Evolutionary conservation across 208 protist species (phyloP).

Genomic region (Tetramitus jugosus): DNA sequence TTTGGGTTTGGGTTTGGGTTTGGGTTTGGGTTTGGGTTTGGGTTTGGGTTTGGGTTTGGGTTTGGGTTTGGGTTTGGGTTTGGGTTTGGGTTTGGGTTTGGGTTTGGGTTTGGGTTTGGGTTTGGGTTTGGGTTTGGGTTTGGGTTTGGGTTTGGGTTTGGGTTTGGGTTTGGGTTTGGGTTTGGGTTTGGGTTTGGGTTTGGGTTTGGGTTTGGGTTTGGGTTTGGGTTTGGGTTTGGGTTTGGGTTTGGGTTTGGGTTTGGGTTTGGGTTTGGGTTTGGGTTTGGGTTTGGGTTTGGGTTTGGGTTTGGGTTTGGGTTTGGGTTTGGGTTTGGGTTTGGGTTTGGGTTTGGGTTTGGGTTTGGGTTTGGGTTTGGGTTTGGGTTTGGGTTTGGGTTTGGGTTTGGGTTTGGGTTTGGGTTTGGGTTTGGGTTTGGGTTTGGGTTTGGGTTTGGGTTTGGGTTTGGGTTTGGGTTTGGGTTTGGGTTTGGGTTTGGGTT

Average conservation of each 20-base stretch:
- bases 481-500: slow-evolving; percentile 44
- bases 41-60: slow-evolving; percentile 43
- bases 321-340: slow-evolving; percentile 41
- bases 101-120: slow-evolving; percentile 48
- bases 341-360: slow-evolving; percentile 42
- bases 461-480: slow-evolving; percentile 40
- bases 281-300: slow-evolving; percentile 40
- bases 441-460: slow-evolving; percentile 45
- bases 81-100: slow-evolving; percentile 41
- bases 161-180: slow-evolving; percentile 47
- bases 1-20: slow-evolving; percentile 35
- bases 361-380: slow-evolving; percentile 27
- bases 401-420: slow-evolving; percentile 38
- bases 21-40: slow-evolving; percentile 38
- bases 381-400: slow-evolving; percentile 43
- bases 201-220: slow-evolving; percentile 48
- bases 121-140: slow-evolving; percentile 45
- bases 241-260: too few species aligned
- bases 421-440: slow-evolving; percentile 42
- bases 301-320: slow-evolving; percentile 41
- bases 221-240: too few species aligned
- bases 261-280: too few species aligned
- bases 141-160: slow-evolving; percentile 38
- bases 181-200: slow-evolving; percentile 47
- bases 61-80: slow-evolving; percentile 42